Evolutionary conservation across 805 yeast species (phyloP).

Genomic region (Alloascoidea hylecoeti): DNA sequence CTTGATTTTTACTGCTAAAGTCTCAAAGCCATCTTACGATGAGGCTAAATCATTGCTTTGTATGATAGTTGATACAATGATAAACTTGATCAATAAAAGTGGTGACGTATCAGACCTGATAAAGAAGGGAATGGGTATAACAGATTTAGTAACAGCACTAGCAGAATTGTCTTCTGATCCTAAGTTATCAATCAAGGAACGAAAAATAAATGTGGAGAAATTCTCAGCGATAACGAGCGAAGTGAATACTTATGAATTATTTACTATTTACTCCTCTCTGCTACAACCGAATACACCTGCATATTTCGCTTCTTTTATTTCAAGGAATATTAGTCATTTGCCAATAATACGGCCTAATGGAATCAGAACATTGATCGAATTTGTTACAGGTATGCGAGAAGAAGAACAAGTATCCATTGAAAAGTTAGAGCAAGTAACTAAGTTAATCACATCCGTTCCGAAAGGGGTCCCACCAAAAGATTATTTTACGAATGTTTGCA

Average conservation of each 20-base stretch:
- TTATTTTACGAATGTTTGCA: conserved; percentile 46
- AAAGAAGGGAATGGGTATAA: conserved; percentile 3
- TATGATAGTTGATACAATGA: neutral
- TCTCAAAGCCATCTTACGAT: neutral
- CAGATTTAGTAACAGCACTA: conserved; percentile 14
- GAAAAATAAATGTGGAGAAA: conserved; percentile 9
- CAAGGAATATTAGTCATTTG: conserved; percentile 34
- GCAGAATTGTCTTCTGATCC: conserved; percentile 12
- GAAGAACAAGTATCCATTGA: conserved; percentile 52
- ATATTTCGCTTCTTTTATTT: conserved; percentile 30
- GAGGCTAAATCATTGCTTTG: neutral
- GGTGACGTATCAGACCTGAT: neutral
- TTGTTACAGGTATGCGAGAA: conserved; percentile 64
- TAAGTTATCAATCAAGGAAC: conserved; percentile 1
- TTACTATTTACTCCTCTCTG: conserved; percentile 43
- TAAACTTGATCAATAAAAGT: neutral
- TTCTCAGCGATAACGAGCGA: conserved; percentile 19
- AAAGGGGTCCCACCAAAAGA: conserved; percentile 23
- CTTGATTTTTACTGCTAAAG: conserved; percentile 16
- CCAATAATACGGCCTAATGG: conserved; percentile 50
- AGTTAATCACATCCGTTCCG: conserved; percentile 53
- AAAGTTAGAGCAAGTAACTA: conserved; percentile 54
- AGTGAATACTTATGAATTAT: conserved; percentile 57
- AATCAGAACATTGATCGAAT: conserved; percentile 59
- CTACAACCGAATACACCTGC: conserved; percentile 32